Conservation (phyloP, 441 rosid species). For the Biscutella laevigata region DNA sequence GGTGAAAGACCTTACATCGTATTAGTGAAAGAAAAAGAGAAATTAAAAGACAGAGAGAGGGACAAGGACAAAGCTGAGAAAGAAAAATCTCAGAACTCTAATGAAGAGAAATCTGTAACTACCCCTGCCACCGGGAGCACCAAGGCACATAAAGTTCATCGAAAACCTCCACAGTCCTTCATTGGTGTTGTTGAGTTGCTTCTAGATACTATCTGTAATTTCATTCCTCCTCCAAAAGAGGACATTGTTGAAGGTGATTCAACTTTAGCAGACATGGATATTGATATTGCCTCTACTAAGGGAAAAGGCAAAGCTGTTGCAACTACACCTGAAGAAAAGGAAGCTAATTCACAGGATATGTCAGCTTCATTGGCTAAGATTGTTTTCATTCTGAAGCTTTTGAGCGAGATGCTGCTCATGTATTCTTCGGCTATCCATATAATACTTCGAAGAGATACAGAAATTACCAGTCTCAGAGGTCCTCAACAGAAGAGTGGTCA, state of each 20-base stretch:
- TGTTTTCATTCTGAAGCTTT: conserved; percentile 83
- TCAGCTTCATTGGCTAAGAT: conserved; percentile 78
- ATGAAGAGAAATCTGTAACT: conserved; percentile 57
- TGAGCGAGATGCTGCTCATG: conserved; percentile 83
- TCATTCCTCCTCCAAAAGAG: conserved; percentile 62
- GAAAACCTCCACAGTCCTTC: conserved; percentile 83
- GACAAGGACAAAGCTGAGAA: conserved; percentile 71
- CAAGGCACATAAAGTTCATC: conserved; percentile 62
- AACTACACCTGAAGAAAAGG: conserved; percentile 47
- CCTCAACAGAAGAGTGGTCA: conserved; percentile 45
- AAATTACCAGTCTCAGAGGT: conserved; percentile 49
- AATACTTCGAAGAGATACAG: conserved; percentile 77
- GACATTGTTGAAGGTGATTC: conserved; percentile 36
- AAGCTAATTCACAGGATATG: conserved; percentile 45
- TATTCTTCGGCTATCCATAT: conserved; percentile 78
- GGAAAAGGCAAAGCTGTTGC: conserved; percentile 93
- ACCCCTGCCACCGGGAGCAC: conserved; percentile 40
- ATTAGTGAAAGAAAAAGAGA: conserved; percentile 86
- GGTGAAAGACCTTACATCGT: conserved; percentile 91
- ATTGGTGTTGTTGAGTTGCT: conserved; percentile 80
- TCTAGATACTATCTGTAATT: conserved; percentile 61
- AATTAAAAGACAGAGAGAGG: conserved; percentile 72
- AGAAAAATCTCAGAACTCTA: conserved; percentile 44
- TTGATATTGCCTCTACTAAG: conserved; percentile 69
- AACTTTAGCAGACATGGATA: conserved; percentile 72